Conservation (phyloP, 1,284 basidiomycete genomes). For the Moesziomyces sp. region DNA sequence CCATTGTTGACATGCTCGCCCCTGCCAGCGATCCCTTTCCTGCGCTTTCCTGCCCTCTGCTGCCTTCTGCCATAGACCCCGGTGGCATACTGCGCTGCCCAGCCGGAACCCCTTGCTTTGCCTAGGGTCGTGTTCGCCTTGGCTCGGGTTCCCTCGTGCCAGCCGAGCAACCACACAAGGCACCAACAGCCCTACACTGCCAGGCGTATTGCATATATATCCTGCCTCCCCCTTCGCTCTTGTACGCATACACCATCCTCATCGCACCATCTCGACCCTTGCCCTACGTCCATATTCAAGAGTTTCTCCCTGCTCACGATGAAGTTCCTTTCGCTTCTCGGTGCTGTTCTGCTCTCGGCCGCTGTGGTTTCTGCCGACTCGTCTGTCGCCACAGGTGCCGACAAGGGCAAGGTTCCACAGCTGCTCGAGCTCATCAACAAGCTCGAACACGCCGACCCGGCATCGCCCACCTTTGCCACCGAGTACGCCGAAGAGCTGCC, state of each 20-base stretch:
- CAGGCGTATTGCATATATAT: too few relatives aligned
- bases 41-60: background rate
- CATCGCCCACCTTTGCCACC: constrained; percentile 8
- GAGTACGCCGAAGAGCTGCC: constrained; percentile 10
- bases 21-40: background rate
- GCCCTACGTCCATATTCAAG: background rate
- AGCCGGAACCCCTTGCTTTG: too few relatives aligned
- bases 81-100: too few relatives aligned
- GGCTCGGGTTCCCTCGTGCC: too few relatives aligned
- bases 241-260: too few relatives aligned
- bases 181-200: too few relatives aligned
- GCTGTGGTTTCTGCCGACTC: constrained; percentile 24
- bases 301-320: constrained; percentile 1
- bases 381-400: constrained; percentile 9
- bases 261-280: constrained; percentile 1
- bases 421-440: constrained; percentile 28
- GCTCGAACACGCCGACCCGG: constrained; percentile 28
- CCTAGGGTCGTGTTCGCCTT: too few relatives aligned
- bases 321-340: constrained; percentile 36
- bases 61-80: too few relatives aligned
- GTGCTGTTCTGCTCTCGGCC: constrained; percentile 14
- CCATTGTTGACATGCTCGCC: background rate
- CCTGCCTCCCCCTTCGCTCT: too few relatives aligned
- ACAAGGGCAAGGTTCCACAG: constrained; percentile 28
- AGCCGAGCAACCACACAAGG: too few relatives aligned